phyloP scores from a whole-genome alignment of 1,284 basidiomycete genomes.

The Taiwanofungus camphoratus region DNA sequence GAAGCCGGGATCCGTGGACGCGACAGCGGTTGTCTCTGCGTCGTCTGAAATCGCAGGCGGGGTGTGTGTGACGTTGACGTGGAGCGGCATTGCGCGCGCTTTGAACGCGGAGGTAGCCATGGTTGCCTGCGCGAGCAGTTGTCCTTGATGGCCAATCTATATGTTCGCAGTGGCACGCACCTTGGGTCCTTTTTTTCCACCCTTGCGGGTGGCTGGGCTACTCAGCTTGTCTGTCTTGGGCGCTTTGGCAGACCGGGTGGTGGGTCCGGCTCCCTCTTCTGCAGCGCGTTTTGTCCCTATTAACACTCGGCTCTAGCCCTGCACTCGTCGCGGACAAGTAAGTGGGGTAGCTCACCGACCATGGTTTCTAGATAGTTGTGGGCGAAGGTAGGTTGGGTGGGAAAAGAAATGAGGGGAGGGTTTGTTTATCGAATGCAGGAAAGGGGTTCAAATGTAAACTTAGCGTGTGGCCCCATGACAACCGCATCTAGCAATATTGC shows the following conservation, averaged over 20 bases:
- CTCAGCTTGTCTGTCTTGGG: constrained; percentile 37
- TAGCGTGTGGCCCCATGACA: constrained; percentile 8
- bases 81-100: constrained; percentile 57
- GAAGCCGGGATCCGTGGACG: constrained; percentile 51
- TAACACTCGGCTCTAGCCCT: not conserved
- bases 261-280: constrained; percentile 34
- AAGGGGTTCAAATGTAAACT: constrained; percentile 1
- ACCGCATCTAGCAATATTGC: constrained; percentile 10
- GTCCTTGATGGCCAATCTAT: not conserved
- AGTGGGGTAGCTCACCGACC: constrained; percentile 1
- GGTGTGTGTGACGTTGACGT: constrained; percentile 65
- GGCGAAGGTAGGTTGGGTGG: constrained; percentile 10
- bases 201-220: constrained; percentile 20
- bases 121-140: constrained; percentile 30
- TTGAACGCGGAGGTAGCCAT: constrained; percentile 53
- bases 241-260: constrained; percentile 42
- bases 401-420: constrained; percentile 1
- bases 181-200: constrained; percentile 37
- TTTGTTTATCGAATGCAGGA: constrained; percentile 7
- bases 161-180: constrained; percentile 28
- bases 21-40: constrained; percentile 19
- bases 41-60: constrained; percentile 43
- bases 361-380: constrained; percentile 1
- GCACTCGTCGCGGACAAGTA: not conserved
- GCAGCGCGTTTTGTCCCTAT: constrained; percentile 44